Evolutionary conservation across 805 yeast genomes (phyloP), one percentile per base, ranked within the genome.

Genomic region (Komagataella kurtzmanii): DNA sequence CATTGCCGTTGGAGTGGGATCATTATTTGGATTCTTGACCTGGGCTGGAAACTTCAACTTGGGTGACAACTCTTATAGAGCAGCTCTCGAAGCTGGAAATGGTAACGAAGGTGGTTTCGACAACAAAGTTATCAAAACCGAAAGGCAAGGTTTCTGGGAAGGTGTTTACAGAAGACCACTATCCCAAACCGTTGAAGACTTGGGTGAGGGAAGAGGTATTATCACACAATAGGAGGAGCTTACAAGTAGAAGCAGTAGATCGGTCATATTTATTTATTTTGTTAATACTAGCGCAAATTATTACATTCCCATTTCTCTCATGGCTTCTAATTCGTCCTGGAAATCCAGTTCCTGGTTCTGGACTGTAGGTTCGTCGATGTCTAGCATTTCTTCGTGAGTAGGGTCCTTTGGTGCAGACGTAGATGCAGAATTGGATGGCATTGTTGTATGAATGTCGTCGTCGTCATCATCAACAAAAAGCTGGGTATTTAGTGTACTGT

Each of bases 121-220:
- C 53, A 64, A 65, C 53, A 67, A 67, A 18, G 58, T 70, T 50
- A 71, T 64, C 49, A 65, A 63, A 50, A 66, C 67, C 47, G 65
- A 67, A 54, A 70, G 63, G 53, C 83, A 78, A 61, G 81, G 81
- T 44, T 85, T 85, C 69, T 88, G 89, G 89, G 91, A 86, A 56
- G 81, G 82, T 44, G 79, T 80, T 63, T 78, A 81, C 70, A 82
- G 96, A 73, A 78, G 86, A 61, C 95, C 95, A 17, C 69, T 87
- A 57, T 80, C 88, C 18, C 89, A 85, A 68, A 85, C 95, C 7
- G 77, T 84, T 24, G 83, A 79, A 55, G 82, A 81, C 60, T 72
- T 87, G 58, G 96, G 96, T 56, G 80, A 69, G 57, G 83, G 83
- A 51, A 71, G 83, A 63, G 82, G 83, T 58, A 74, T 77, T 54